Base-by-base conservation (phyloP, 768 basidiomycete species). In the Phlegmacium glaucopus region DNA sequence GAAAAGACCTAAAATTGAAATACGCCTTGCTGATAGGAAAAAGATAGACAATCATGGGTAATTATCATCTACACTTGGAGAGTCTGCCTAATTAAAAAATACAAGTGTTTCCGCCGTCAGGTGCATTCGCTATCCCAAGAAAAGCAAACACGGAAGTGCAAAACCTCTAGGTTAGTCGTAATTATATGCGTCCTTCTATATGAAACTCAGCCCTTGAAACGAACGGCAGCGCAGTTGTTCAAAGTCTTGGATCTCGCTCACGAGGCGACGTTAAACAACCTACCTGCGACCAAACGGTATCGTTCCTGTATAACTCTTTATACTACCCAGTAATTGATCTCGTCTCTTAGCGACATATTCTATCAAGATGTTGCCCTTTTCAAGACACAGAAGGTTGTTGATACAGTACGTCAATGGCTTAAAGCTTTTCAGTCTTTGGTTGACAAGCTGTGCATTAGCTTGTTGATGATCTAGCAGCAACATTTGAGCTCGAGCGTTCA, bases 391-490 rank as follows among this genome's bases (percentile, higher is more conserved):
- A 65, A 69, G n/a, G 75, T 77, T 0, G 92, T 95, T 1, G 90
- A 97, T 64, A 73, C 74, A 50, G 94, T 90, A 53, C 42, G 71
- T 56, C 12, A 34, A 37, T 47, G 18, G 10, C 22, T 37, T 15
- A 35, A 35, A 15, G 29, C 39, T 25, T 35, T 4, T 12, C 9
- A 15, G n/a, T 29, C 29, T 29, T 25, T 18, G 6, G 18, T 8
- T 16, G 37, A 7, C 6, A 27, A 29, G 42, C 44, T 32, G n/a
- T 35, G 38, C 13, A 18, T 5, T 49, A 95, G 93, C 72, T 96
- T 7, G 81, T 95, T 22, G 94, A 96, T 56, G 90, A 95, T 57
- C 67, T 97, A 11, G 90, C 93, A 1, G 91, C 92, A 1, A 91
- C 92, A 0, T 79, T 94, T 29, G 70, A 75, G 8, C 62, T 93